A percentile compares a stretch with the other conserved stretches of the same genome.
Conservation (phyloP, 306 rosid genomes). For the Vigna mungo region DNA sequence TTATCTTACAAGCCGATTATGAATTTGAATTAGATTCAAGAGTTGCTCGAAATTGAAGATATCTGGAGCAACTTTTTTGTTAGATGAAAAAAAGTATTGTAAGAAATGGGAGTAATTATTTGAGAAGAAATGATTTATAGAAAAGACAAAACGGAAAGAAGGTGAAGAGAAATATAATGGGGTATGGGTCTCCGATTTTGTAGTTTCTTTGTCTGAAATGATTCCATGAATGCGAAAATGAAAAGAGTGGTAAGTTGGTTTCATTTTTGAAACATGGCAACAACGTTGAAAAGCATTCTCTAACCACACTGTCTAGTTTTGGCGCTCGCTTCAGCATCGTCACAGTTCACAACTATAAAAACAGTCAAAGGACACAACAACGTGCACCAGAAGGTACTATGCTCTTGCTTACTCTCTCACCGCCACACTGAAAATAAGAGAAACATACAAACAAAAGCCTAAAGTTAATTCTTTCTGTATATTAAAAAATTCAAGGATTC, state of each 20-base stretch:
- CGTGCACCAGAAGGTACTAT: background rate
- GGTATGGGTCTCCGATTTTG: background rate
- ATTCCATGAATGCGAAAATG: slow-evolving; percentile 1
- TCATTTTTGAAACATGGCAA: background rate
- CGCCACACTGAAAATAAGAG: background rate
- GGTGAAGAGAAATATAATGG: background rate
- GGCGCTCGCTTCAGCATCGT: slow-evolving; percentile 42
- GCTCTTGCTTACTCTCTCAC: background rate
- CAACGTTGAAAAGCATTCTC: background rate
- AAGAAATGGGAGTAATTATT: background rate
- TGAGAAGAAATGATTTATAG: background rate
- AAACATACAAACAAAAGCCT: background rate
- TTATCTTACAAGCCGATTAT: too few species aligned
- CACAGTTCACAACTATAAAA: slow-evolving; percentile 32
- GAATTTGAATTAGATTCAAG: too few species aligned
- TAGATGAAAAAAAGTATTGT: background rate
- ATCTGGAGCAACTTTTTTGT: background rate
- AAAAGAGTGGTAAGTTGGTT: background rate
- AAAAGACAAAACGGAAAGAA: slow-evolving; percentile 2
- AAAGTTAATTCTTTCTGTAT: background rate
- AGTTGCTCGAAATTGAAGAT: background rate
- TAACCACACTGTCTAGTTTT: background rate
- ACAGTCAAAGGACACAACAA: slow-evolving; percentile 8
- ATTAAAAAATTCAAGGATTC: background rate
- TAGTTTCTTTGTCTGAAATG: slow-evolving; percentile 13